These are phyloP conservation scores for Sclerotinia spermophila DNA, from an alignment of 2,329 filamentous ascomycete species.

Conservation along the genomic window DNA sequence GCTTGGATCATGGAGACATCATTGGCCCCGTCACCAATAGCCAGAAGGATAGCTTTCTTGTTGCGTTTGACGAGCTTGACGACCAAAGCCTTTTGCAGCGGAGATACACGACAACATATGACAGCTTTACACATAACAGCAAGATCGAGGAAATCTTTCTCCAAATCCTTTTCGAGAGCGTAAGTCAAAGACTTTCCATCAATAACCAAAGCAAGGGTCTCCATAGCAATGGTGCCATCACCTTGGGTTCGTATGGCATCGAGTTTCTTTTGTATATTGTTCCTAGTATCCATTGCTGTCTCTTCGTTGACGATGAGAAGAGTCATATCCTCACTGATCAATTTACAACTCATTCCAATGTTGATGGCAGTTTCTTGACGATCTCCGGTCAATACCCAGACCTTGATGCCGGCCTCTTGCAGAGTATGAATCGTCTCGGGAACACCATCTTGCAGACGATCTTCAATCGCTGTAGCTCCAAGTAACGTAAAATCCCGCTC, in stretches of 20 bases:
- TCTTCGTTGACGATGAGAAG: slow-evolving; percentile 96
- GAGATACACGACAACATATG: slow-evolving; percentile 95
- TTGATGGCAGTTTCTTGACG: slow-evolving; percentile 99
- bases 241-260: slow-evolving; percentile 84
- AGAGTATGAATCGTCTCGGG: slow-evolving; percentile 97
- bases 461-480: slow-evolving; percentile 94
- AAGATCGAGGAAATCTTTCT: slow-evolving; percentile 88
- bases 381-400: slow-evolving; percentile 97
- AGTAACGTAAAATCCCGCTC: slow-evolving; percentile 89
- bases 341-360: slow-evolving; percentile 98
- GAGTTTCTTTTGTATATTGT: slow-evolving; percentile 90
- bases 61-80: slow-evolving; percentile 96
- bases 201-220: slow-evolving; percentile 87
- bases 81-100: slow-evolving; percentile 92
- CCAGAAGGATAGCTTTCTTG: slow-evolving; percentile 84
- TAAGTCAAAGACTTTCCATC: slow-evolving; percentile 94
- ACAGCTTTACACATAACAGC: slow-evolving; percentile 98
- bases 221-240: slow-evolving; percentile 71
- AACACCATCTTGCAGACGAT: slow-evolving; percentile 93
- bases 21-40: slow-evolving; percentile 96
- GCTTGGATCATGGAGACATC: slow-evolving; percentile 99
- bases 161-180: slow-evolving; percentile 88
- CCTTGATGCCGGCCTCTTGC: slow-evolving; percentile 94
- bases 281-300: slow-evolving; percentile 68
- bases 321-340: slow-evolving; percentile 98